Conservation (phyloP, 768 basidiomycete genomes). For the Pulveroboletus sp. region DNA sequence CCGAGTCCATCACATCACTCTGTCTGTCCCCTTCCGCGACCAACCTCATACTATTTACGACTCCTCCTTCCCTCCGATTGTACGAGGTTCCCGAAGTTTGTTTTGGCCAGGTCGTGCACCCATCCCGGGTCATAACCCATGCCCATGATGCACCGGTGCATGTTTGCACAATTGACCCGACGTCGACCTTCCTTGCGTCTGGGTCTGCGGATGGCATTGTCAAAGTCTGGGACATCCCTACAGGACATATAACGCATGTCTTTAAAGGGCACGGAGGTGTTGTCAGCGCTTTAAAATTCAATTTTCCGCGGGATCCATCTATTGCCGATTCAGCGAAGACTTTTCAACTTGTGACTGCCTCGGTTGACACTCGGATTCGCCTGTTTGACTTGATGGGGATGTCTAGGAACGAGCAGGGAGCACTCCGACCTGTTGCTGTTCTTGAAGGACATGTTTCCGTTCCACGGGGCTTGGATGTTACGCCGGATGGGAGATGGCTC, state of each 20-base stretch:
- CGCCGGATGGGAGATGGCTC: constrained; percentile 82
- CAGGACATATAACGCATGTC: constrained; percentile 88
- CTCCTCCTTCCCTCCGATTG: constrained; percentile 75
- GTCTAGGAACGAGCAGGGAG: constrained; percentile 51
- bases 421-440: constrained; percentile 67
- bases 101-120: constrained; percentile 52
- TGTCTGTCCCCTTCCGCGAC: constrained; percentile 73
- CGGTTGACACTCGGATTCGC: constrained; percentile 88
- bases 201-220: constrained; percentile 96
- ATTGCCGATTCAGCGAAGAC: constrained; percentile 42
- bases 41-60: constrained; percentile 76
- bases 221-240: constrained; percentile 91
- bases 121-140: constrained; percentile 70
- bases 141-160: constrained; percentile 95
- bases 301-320: constrained; percentile 63
- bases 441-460: constrained; percentile 95
- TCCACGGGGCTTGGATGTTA: constrained; percentile 84
- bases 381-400: constrained; percentile 80
- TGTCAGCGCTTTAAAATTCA: constrained; percentile 85
- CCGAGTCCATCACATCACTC: constrained; percentile 78
- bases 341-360: constrained; percentile 86
- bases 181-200: constrained; percentile 87
- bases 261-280: constrained; percentile 98
- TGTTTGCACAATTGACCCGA: constrained; percentile 78
- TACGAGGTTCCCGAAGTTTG: constrained; percentile 67